These are phyloP conservation scores for Syncephalastrum racemosum DNA, from an alignment of 371 early-diverging fungal species.

Conservation along the genomic window DNA sequence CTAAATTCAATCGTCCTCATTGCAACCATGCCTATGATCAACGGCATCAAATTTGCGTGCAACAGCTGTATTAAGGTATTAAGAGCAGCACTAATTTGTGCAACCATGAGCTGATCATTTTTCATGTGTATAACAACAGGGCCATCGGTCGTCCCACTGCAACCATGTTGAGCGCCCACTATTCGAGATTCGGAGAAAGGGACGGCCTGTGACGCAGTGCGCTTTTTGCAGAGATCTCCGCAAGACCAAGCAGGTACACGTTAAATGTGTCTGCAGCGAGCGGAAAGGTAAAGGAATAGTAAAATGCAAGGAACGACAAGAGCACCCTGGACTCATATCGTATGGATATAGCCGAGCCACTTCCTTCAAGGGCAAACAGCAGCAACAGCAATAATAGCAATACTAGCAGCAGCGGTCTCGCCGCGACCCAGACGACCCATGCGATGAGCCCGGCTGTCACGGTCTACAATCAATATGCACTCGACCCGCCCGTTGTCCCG, in stretches of 20 bases:
- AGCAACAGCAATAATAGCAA: too few species aligned
- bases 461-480: too few species aligned
- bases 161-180: conserved; percentile 65
- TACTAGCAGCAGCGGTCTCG: too few species aligned
- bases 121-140: conserved; percentile 28
- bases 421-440: too few species aligned
- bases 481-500: too few species aligned
- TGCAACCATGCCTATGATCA: conserved; percentile 12
- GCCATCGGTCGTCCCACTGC: conserved; percentile 68
- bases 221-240: conserved; percentile 73
- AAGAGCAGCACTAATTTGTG: conserved; percentile 8
- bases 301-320: too few species aligned
- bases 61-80: conserved; percentile 35
- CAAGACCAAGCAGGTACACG: conserved; percentile 72
- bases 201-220: conserved; percentile 81
- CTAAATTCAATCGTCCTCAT: neutral
- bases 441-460: too few species aligned
- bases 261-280: conserved; percentile 72
- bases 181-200: conserved; percentile 73
- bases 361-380: neutral
- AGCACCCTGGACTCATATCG: too few species aligned
- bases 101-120: conserved; percentile 9
- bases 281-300: conserved; percentile 19
- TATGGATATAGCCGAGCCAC: neutral
- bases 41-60: conserved; percentile 36